Evolutionary conservation across 164 flowering plant species (phyloP), one percentile per base, ranked within the genome.

Genomic region (Dillenia turbinata): DNA sequence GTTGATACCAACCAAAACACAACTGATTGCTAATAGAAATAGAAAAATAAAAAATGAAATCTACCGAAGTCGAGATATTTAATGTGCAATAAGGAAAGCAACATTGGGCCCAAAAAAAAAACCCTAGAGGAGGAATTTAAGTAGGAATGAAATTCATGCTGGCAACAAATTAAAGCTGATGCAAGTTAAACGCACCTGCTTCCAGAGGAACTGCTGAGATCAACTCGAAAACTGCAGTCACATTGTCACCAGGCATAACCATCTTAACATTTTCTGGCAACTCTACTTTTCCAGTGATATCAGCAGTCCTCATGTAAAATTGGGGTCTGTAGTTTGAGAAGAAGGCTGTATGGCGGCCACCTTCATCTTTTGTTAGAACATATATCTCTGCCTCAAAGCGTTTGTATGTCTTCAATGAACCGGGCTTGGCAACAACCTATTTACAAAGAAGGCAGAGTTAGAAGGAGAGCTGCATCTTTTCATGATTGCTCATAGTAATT

Each of bases 231-330:
- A 62, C 69, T 55, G 97, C 97, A 62, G 96, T 90, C 40, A 95
- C 96, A 71, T 95, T 92, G 73, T 95, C 99, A 56, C 99, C 99
- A 61, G 98, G 99, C 94, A 95, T 84, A 63, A 95, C 99, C 99
- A 95, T 95, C 92, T 90, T 90, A n/a, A 92, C 89, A 73, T 75
- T 74, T 73, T 85, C 97, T 33, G 98, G 98, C 76, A 92, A 78
- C 66, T 90, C 89, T 22, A 95, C 95, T 76, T 82, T 95, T 54
- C 96, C 99, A 63, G 96, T 90, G 52, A 95, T 63, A 81, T 92
- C 97, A 15, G 99, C 98, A 52, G 98, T 95, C 62, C 99, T 85
- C 90, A 95, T 13, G 69, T 90, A 95, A 72, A 92, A 88, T 72
- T 95, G 99, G 69, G 99, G 98, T 70, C 75, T 86, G 72, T 92